Evolutionary conservation across 1,284 basidiomycete species (phyloP).

Genomic region (Cryptococcus sp.): DNA sequence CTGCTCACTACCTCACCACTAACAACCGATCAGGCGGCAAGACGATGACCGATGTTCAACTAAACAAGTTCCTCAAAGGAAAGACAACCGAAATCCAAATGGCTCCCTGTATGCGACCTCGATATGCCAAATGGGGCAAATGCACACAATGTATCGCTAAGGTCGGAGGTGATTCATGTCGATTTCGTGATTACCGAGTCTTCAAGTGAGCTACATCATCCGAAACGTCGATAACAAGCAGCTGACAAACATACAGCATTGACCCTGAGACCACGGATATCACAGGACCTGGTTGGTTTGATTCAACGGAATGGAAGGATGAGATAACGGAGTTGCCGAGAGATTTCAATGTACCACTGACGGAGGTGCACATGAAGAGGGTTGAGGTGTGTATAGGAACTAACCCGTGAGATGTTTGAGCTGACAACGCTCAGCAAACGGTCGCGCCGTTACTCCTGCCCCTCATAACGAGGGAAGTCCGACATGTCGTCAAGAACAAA

Average conservation of each 20-base stretch:
- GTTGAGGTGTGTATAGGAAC: slow-evolving; percentile 34
- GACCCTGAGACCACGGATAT: slow-evolving; percentile 36
- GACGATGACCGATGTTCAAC: slow-evolving; percentile 19
- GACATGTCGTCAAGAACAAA: slow-evolving; percentile 59
- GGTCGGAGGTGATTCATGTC: slow-evolving; percentile 38
- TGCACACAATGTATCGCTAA: slow-evolving; percentile 42
- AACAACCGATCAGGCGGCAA: slow-evolving; percentile 10
- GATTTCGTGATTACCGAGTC: slow-evolving; percentile 36
- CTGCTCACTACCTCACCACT: not conserved
- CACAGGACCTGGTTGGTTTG: slow-evolving; percentile 34
- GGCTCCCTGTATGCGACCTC: slow-evolving; percentile 27
- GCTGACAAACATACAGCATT: slow-evolving; percentile 19
- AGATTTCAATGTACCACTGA: slow-evolving; percentile 35
- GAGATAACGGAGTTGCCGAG: slow-evolving; percentile 30
- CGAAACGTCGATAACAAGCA: not conserved
- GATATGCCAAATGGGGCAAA: slow-evolving; percentile 38
- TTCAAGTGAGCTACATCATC: slow-evolving; percentile 32
- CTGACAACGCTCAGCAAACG: slow-evolving; percentile 42
- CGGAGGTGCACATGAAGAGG: slow-evolving; percentile 20
- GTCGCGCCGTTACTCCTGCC: slow-evolving; percentile 67
- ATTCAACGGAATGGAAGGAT: slow-evolving; percentile 22
- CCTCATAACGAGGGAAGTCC: slow-evolving; percentile 62
- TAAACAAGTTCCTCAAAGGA: slow-evolving; percentile 23
- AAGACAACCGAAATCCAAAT: slow-evolving; percentile 31
- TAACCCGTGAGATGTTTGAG: not conserved